Base-by-base conservation (phyloP, 1,284 basidiomycete genomes). In the Sanghuangporus weigelae region DNA sequence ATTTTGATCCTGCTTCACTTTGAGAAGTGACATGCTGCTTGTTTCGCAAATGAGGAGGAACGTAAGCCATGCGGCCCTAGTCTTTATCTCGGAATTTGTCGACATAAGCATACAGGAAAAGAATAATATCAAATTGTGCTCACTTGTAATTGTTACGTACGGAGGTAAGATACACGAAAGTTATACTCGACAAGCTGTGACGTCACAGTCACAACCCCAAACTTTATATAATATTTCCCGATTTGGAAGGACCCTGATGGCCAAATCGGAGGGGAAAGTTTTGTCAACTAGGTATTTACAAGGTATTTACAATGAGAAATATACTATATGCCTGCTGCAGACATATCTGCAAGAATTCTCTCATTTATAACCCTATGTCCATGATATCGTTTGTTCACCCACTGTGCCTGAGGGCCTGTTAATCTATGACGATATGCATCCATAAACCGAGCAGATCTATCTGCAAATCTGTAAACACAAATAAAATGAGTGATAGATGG, bases 391-490 rank as follows among this genome's bases (percentile, higher is more conserved):
- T 50, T 42, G 31, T 49, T 53, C 35, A 57, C 66, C 66, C 64
- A 66, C 7, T 44, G 55, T 12, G 66, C 64, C 36, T 66, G 66
- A n/a, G 7, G 5, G 4, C 66, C 66, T 51, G 14, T 60, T 5
- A 66, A 40, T 4, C 66, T 64, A 38, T 56, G 53, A 7, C 56
- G n/a, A 50, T 67, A 67, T 3, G 64, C 64, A 54, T 67, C 66
- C 46, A 66, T 66, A 56, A 67, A 67, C 2, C 64, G 64, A n/a
- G 49, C 49, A 3, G 66, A 66, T 12, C 57, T 60, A 54, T 55
- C 63, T 23, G 64, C 55, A 60, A 42, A 67, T 23, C 66, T 65
- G 55, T 26, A n/a, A n/a, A n/a, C n/a, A n/a, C n/a, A 35, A 12
- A 4, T 5, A 12, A 3, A 7, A 36, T 2, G 4, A 35, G 14